Evolutionary conservation across 2,329 filamentous ascomycete genomes (phyloP).

Genomic region (Cryoendolithus antarcticus): DNA sequence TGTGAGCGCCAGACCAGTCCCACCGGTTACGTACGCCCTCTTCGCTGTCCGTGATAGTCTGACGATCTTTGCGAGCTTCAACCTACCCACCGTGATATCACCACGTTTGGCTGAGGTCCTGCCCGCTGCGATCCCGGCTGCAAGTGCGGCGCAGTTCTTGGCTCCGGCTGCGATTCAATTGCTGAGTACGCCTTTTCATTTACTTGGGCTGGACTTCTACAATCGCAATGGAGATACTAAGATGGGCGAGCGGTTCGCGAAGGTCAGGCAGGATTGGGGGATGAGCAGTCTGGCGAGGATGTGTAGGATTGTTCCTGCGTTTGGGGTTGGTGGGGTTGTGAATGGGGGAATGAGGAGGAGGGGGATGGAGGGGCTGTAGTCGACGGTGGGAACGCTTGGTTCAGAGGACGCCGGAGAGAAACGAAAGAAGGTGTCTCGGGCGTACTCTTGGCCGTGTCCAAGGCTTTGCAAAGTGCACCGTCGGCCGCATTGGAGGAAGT

Average conservation of each 20-base stretch:
- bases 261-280: constrained; percentile 63
- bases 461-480: too few species aligned
- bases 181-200: constrained; percentile 68
- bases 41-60: constrained; percentile 76
- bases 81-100: constrained; percentile 68
- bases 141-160: constrained; percentile 58
- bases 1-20: constrained; percentile 41
- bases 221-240: constrained; percentile 47
- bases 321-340: constrained; percentile 77
- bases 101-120: constrained; percentile 42
- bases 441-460: too few species aligned
- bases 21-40: constrained; percentile 58
- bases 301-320: constrained; percentile 76
- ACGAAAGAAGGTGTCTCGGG: too few species aligned
- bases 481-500: too few species aligned
- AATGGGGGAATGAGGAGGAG: constrained; percentile 33
- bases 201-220: constrained; percentile 76
- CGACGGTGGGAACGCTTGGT: too few species aligned
- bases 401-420: too few species aligned
- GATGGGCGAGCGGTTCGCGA: constrained; percentile 49
- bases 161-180: constrained; percentile 71
- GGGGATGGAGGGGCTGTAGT: too few species aligned
- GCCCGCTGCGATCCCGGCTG: constrained; percentile 38
- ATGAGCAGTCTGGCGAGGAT: constrained; percentile 64
- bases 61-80: constrained; percentile 88